Percentiles rank a stretch among this genome's conserved stretches.
phyloP scores from a whole-genome alignment of 345 rosid genomes.

The Aquilaria sinensis region DNA sequence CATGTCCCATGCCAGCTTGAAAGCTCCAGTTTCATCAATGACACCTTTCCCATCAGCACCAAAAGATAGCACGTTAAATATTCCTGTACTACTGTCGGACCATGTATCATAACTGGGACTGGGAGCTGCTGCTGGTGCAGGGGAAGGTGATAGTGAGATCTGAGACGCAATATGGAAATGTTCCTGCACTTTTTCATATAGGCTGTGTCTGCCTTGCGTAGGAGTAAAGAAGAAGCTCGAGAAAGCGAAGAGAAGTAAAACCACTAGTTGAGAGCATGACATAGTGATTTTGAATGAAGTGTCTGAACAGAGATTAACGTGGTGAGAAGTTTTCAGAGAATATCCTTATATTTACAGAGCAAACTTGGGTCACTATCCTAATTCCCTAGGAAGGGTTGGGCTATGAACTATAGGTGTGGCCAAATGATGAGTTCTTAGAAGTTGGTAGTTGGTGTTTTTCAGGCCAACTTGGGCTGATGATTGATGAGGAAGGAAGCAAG shows the following conservation, averaged over 20 bases:
- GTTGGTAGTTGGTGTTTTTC: too few relatives aligned
- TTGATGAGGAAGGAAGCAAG: too few relatives aligned
- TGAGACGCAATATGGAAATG: slow-evolving; percentile 2
- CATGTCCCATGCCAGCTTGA: slow-evolving; percentile 82
- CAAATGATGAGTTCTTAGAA: too few relatives aligned
- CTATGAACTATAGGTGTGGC: too few relatives aligned
- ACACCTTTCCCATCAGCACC: slow-evolving; percentile 78
- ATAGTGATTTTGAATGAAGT: slow-evolving; percentile 3
- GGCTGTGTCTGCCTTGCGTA: slow-evolving; percentile 7
- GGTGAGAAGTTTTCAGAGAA: too few relatives aligned
- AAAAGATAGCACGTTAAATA: slow-evolving; percentile 54
- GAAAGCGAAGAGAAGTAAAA: slow-evolving; percentile 3
- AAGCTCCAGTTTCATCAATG: slow-evolving; percentile 64
- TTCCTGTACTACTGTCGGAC: slow-evolving; percentile 1
- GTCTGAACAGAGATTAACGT: too few relatives aligned
- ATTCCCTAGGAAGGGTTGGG: too few relatives aligned
- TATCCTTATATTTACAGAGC: too few relatives aligned
- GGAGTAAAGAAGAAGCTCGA: not conserved
- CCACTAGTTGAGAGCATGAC: not conserved
- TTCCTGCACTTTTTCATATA: not conserved
- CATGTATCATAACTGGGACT: slow-evolving; percentile 3
- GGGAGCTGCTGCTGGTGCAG: slow-evolving; percentile 12
- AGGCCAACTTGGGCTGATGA: too few relatives aligned
- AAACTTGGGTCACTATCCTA: too few relatives aligned
- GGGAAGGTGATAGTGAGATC: slow-evolving; percentile 10